Evolutionary conservation across 345 rosid species (phyloP).

Genomic region (Eucalyptus tenuipes): DNA sequence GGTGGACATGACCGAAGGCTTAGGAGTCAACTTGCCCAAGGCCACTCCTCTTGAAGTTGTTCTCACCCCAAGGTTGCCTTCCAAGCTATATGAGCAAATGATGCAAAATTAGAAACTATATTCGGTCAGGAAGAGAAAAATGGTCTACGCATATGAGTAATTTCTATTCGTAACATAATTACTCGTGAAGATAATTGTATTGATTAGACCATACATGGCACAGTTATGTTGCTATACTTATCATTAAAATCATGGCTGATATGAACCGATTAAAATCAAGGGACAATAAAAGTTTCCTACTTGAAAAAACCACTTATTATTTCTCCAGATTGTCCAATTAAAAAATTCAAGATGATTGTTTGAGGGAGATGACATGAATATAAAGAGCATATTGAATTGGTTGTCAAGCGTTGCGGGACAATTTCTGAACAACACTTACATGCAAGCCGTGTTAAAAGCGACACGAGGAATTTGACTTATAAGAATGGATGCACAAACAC

Average conservation of each 20-base stretch:
- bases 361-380: not conserved
- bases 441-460: not conserved
- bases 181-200: not conserved
- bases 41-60: not conserved
- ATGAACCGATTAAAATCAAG: not conserved
- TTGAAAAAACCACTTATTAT: not conserved
- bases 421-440: too few species aligned
- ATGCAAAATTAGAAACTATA: not conserved
- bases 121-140: not conserved
- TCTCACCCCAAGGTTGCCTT: not conserved
- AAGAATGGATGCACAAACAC: rapidly evolving
- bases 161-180: not conserved
- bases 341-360: not conserved
- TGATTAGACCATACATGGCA: not conserved
- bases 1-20: not conserved
- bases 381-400: not conserved
- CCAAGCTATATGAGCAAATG: not conserved
- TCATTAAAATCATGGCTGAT: too few species aligned
- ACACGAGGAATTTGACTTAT: not conserved
- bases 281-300: not conserved
- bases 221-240: not conserved
- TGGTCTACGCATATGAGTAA: not conserved
- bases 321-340: not conserved
- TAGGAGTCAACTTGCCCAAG: not conserved
- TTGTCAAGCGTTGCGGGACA: not conserved